These are phyloP conservation scores for Phytophthora cactorum DNA, from an alignment of 352 stramenopile genomes.

Conservation along the genomic window DNA sequence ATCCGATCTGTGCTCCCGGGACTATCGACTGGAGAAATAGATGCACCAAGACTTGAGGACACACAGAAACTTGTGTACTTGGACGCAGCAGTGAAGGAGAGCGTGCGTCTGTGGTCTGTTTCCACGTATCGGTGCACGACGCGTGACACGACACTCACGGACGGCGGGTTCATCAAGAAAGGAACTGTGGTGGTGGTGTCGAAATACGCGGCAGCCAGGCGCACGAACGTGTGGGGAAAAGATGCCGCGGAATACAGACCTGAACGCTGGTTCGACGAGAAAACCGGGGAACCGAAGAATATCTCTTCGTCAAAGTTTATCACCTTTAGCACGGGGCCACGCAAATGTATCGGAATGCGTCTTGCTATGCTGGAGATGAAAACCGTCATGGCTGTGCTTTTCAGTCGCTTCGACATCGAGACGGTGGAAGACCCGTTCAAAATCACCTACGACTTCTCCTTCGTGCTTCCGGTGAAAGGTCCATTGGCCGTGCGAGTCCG, in stretches of 20 bases:
- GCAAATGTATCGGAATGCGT: slow-evolving; percentile 63
- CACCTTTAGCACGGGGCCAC: slow-evolving; percentile 56
- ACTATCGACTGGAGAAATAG: slow-evolving; percentile 31
- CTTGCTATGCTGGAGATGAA: slow-evolving; percentile 62
- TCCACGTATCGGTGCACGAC: slow-evolving; percentile 19
- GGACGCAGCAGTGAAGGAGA: slow-evolving; percentile 68
- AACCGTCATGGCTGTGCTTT: slow-evolving; percentile 42
- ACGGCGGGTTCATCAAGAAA: slow-evolving; percentile 57
- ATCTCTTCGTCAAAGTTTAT: slow-evolving; percentile 52
- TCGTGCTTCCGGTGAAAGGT: slow-evolving; percentile 47
- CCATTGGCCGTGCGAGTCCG: slow-evolving; percentile 29
- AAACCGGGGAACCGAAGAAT: slow-evolving; percentile 32
- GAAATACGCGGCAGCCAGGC: slow-evolving; percentile 50
- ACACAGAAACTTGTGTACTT: slow-evolving; percentile 65
- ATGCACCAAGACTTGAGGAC: slow-evolving; percentile 45
- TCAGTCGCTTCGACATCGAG: slow-evolving; percentile 50
- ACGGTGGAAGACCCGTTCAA: slow-evolving; percentile 34
- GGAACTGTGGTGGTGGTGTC: slow-evolving; percentile 55
- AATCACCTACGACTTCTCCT: slow-evolving; percentile 47
- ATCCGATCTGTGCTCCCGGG: slow-evolving; percentile 33
- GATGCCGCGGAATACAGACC: slow-evolving; percentile 46
- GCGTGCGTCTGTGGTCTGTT: slow-evolving; percentile 53
- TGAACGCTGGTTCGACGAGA: slow-evolving; percentile 62
- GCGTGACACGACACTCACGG: slow-evolving; percentile 50
- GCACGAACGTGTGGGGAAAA: slow-evolving; percentile 50